phyloP scores from a whole-genome alignment of 495 filamentous ascomycete species.

The Chlorociboria aeruginascens region DNA sequence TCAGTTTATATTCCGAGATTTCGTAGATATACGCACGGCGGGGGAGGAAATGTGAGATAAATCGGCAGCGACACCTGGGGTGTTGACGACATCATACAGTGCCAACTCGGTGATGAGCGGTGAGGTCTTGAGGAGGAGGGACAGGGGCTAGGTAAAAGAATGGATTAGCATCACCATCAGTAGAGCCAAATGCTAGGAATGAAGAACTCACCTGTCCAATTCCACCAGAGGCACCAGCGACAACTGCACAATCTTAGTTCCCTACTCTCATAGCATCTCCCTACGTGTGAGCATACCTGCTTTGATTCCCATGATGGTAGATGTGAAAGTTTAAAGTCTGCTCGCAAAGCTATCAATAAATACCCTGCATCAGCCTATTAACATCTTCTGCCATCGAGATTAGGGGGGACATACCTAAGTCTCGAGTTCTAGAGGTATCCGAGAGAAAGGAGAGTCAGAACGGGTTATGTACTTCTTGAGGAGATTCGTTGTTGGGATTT shows the following conservation, averaged over 20 bases:
- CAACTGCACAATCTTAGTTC: conserved; percentile 39
- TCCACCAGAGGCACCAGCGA: conserved; percentile 93
- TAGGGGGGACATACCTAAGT: conserved; percentile 11
- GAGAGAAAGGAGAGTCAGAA: conserved; percentile 1
- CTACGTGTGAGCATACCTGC: conserved; percentile 46
- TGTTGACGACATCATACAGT: conserved; percentile 98
- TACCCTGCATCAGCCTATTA: conserved; percentile 16
- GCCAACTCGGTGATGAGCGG: conserved; percentile 82
- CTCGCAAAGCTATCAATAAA: conserved; percentile 1
- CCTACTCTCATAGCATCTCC: not conserved
- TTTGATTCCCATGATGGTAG: conserved; percentile 64
- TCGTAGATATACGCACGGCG: conserved; percentile 51
- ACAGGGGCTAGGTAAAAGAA: conserved; percentile 61
- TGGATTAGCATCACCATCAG: conserved; percentile 19
- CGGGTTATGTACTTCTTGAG: not conserved
- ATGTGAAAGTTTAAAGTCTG: conserved; percentile 9
- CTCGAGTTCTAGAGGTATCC: conserved; percentile 12
- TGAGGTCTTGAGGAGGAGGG: conserved; percentile 81
- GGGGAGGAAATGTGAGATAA: conserved; percentile 92
- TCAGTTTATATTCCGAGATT: conserved; percentile 8
- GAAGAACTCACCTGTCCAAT: conserved; percentile 75
- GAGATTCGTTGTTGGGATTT: not conserved
- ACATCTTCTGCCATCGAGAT: not conserved
- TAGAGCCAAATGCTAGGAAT: not conserved
- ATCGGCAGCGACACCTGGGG: conserved; percentile 88